Conservation (phyloP, 2,329 filamentous ascomycete species). For the Byssochlamys sp. region DNA sequence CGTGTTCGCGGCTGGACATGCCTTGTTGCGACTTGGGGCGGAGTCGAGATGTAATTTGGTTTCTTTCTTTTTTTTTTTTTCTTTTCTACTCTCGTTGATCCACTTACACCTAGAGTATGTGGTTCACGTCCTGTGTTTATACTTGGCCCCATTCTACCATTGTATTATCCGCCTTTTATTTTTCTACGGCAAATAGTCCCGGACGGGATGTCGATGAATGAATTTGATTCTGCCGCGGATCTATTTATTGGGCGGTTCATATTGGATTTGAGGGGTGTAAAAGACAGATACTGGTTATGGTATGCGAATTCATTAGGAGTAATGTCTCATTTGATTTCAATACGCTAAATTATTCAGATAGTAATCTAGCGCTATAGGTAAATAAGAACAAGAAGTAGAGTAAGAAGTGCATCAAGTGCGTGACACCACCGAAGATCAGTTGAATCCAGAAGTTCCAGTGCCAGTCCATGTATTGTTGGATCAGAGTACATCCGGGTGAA, state of each 20-base stretch:
- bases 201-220: neutral
- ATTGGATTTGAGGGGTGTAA: too few relatives aligned
- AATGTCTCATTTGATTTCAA: too few relatives aligned
- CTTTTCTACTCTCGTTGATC: neutral
- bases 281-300: too few relatives aligned
- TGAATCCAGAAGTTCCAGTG: slow-evolving; percentile 47
- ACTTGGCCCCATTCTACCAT: neutral
- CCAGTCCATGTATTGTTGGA: neutral
- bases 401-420: slow-evolving; percentile 42
- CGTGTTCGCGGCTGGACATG: neutral
- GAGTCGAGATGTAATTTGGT: neutral
- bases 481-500: neutral
- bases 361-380: too few relatives aligned
- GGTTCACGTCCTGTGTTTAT: neutral
- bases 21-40: too few relatives aligned
- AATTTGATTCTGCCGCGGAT: neutral
- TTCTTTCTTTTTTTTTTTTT: neutral
- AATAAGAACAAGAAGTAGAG: slow-evolving; percentile 47
- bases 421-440: slow-evolving; percentile 46
- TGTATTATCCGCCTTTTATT: neutral
- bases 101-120: neutral
- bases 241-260: too few relatives aligned
- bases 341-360: too few relatives aligned
- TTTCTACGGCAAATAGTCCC: neutral
- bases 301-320: too few relatives aligned